phyloP scores from a whole-genome alignment of 768 basidiomycete species.

The Vararia minispora region DNA sequence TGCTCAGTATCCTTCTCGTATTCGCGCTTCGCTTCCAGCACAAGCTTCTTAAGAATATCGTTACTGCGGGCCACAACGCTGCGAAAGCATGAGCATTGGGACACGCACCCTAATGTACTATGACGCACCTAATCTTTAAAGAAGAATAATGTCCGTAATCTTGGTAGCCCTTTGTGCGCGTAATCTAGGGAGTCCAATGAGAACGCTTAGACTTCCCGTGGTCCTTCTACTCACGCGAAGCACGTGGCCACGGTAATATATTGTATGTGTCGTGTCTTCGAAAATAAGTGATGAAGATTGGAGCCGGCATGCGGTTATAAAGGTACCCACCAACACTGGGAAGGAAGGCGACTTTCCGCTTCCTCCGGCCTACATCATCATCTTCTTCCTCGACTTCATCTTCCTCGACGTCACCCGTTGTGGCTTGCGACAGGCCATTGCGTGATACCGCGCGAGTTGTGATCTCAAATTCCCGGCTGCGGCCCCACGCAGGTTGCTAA shows the following conservation, averaged over 20 bases:
- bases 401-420: conserved; percentile 69
- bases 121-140: conserved; percentile 65
- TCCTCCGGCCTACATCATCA: conserved; percentile 55
- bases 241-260: conserved; percentile 87
- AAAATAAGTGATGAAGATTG: conserved; percentile 7
- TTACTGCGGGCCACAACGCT: conserved; percentile 86
- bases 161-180: conserved; percentile 63
- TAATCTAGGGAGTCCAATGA: conserved; percentile 41
- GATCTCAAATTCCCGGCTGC: conserved; percentile 83
- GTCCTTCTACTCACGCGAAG: conserved; percentile 43
- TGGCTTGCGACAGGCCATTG: conserved; percentile 51
- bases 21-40: conserved; percentile 77
- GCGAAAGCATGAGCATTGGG: conserved; percentile 5
- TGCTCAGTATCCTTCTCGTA: conserved; percentile 90
- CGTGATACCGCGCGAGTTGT: conserved; percentile 67
- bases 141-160: conserved; percentile 66
- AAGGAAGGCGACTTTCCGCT: conserved; percentile 76
- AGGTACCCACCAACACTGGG: conserved; percentile 60
- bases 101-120: conserved; percentile 13
- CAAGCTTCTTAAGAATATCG: conserved; percentile 77
- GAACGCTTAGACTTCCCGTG: conserved; percentile 3
- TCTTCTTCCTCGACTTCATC: conserved; percentile 51
- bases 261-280: conserved; percentile 76
- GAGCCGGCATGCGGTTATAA: conserved; percentile 6
- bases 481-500: conserved; percentile 86